Conservation (phyloP, 805 yeast genomes). For the Wickerhamiella bombiphila region DNA sequence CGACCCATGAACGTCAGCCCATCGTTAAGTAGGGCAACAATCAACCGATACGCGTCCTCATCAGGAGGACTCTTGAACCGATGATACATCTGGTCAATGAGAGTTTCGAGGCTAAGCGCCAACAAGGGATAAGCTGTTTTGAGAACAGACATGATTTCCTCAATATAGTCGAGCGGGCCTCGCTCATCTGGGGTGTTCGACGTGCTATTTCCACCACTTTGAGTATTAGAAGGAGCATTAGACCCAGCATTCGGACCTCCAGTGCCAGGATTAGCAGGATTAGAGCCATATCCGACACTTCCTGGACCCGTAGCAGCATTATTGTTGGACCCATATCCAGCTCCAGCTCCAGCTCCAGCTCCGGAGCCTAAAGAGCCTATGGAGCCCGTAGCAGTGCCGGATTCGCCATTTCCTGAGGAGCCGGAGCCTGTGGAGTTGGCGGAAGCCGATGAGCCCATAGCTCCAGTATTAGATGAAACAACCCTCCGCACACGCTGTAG, state of each 20-base stretch:
- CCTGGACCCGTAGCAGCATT: constrained; percentile 6
- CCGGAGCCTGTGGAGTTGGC: neutral
- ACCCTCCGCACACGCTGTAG: constrained; percentile 32
- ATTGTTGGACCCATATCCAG: neutral
- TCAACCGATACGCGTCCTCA: constrained; percentile 88
- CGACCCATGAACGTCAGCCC: constrained; percentile 85
- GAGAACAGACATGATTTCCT: constrained; percentile 83
- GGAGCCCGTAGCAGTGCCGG: neutral
- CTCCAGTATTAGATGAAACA: neutral
- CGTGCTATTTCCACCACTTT: neutral
- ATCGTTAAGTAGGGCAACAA: constrained; percentile 83
- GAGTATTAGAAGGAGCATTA: neutral
- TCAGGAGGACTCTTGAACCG: constrained; percentile 87
- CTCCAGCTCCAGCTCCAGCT: neutral
- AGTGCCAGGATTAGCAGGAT: constrained; percentile 3
- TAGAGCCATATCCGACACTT: neutral
- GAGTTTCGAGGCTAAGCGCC: constrained; percentile 82
- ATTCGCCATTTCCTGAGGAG: neutral
- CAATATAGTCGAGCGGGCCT: constrained; percentile 88
- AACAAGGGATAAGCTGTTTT: constrained; percentile 92
- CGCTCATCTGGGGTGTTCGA: constrained; percentile 20
- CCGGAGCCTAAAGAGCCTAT: no score
- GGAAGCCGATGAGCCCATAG: no score
- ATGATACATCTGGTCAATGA: constrained; percentile 90
- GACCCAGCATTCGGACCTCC: constrained; percentile 6